Base-by-base conservation (phyloP, 352 stramenopile species). In the Globisporangium nunn region DNA sequence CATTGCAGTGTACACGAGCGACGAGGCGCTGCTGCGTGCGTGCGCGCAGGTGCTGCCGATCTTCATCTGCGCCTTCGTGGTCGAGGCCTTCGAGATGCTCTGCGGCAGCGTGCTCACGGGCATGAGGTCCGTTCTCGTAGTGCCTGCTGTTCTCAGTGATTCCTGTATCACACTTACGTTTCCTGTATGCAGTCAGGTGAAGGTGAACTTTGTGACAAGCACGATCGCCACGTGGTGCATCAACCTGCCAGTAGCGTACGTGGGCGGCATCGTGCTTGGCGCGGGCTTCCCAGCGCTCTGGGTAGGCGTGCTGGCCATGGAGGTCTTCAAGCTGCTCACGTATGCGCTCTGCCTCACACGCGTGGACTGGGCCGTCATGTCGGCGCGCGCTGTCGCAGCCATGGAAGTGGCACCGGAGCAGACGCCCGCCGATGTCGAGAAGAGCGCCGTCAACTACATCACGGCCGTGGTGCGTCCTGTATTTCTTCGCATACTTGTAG, bases 61-160 rank as follows among this genome's bases (percentile, higher is more conserved):
- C 37, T 88, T 88, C 50, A 67, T 88, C 30, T 55, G 59, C 28
- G 76, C 76, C 2, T 91, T 80, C 55, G 65, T 80, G 23, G 58
- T 91, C 51, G 74, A 91, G 55, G 72, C 81, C 11, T 44, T 87
- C 29, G 76, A 91, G 63, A 78, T 88, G 54, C 65, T 87, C 4
- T 68, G 73, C 28, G 67, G 68, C 39, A 67, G 76, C 12, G 71
- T 81, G 45, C 64, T 91, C 49, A 88, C 75, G 17, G 81, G 78
- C 47, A 88, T 91, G 78, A 82, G 80, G 50, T 41, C 10, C 37
- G 37, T 17, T 12, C 11, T 12, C 11, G 37, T 41, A 3, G 11
- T 41, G 14, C 37, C 0, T 17, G 37, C 37, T 40, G 11, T 3
- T 15, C 10, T 12, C 37, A 41, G 37, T 12, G 10, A 3, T 15